Conservation (phyloP, 495 filamentous ascomycete genomes). For the Chlorociboria aeruginascens region DNA sequence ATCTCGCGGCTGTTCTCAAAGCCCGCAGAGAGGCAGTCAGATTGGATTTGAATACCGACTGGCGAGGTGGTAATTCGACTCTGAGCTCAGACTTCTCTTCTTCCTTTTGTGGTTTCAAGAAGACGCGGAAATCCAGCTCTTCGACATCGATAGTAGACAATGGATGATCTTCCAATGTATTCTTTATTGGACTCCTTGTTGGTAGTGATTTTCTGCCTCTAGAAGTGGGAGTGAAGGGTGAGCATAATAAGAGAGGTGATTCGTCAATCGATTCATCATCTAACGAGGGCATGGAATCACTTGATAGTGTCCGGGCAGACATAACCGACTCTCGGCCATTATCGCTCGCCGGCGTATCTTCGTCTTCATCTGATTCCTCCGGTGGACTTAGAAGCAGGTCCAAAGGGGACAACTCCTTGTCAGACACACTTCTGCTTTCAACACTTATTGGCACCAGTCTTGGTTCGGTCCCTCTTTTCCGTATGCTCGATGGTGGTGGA, state of each 20-base stretch:
- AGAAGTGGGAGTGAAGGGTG: conserved; percentile 14
- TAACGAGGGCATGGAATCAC: conserved; percentile 50
- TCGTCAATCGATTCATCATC: conserved; percentile 33
- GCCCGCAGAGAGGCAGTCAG: conserved; percentile 84
- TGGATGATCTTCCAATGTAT: conserved; percentile 28
- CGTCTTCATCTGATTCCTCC: conserved; percentile 34
- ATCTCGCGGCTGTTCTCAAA: conserved; percentile 72
- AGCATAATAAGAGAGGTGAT: conserved; percentile 17
- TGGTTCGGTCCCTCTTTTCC: conserved; percentile 1
- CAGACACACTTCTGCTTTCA: conserved; percentile 25
- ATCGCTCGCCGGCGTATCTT: conserved; percentile 30
- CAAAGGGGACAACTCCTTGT: conserved; percentile 38
- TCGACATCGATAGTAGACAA: conserved; percentile 30
- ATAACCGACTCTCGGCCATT: conserved; percentile 23
- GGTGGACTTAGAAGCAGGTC: conserved; percentile 42
- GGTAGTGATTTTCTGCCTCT: conserved; percentile 22
- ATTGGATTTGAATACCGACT: conserved; percentile 76
- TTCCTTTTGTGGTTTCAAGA: conserved; percentile 22
- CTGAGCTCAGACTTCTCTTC: conserved; percentile 23
- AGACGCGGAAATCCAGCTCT: conserved; percentile 34
- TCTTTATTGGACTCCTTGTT: conserved; percentile 9
- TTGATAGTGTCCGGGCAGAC: conserved; percentile 43
- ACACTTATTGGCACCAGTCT: no score
- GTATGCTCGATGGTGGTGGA: conserved; percentile 27
- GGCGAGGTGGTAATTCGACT: conserved; percentile 25